phyloP scores from a whole-genome alignment of 305 asterid species.

The Plantago rigida region DNA sequence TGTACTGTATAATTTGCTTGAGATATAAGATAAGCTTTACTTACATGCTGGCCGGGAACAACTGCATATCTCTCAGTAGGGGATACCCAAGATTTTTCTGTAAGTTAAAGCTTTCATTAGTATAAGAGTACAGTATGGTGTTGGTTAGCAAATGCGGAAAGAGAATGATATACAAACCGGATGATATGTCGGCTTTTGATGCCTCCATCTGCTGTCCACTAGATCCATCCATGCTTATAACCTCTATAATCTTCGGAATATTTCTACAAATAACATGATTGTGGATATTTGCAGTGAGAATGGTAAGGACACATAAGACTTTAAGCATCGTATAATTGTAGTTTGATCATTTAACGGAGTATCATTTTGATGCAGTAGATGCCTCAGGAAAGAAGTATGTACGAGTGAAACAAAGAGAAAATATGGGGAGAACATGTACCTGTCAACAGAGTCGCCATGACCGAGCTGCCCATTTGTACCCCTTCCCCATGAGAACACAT shows the following conservation, averaged over 20 bases:
- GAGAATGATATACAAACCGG: slow-evolving; percentile 37
- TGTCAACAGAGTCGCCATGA: slow-evolving; percentile 70
- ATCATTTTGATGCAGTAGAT: too few species aligned
- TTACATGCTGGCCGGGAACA: slow-evolving; percentile 73
- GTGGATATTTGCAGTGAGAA: neutral
- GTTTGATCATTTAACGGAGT: neutral
- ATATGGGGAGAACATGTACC: slow-evolving; percentile 32
- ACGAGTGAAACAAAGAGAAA: neutral
- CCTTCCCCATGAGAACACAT: slow-evolving; percentile 93
- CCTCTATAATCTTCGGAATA: slow-evolving; percentile 73
- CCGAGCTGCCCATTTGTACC: slow-evolving; percentile 98
- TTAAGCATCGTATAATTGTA: too few species aligned
- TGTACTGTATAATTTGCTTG: neutral
- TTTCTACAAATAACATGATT: slow-evolving; percentile 37
- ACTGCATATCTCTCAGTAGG: slow-evolving; percentile 93
- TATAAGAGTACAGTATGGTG: slow-evolving; percentile 1
- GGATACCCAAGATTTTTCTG: slow-evolving; percentile 64
- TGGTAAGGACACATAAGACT: neutral
- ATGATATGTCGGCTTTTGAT: slow-evolving; percentile 50
- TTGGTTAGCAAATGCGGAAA: neutral
- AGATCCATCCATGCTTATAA: slow-evolving; percentile 69
- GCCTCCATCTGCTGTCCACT: slow-evolving; percentile 66
- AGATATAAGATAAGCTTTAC: slow-evolving; percentile 17
- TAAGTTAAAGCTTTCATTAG: slow-evolving; percentile 11
- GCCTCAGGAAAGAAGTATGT: neutral